Evolutionary conservation across 768 basidiomycete species (phyloP).

Genomic region (Podaxis sp.): DNA sequence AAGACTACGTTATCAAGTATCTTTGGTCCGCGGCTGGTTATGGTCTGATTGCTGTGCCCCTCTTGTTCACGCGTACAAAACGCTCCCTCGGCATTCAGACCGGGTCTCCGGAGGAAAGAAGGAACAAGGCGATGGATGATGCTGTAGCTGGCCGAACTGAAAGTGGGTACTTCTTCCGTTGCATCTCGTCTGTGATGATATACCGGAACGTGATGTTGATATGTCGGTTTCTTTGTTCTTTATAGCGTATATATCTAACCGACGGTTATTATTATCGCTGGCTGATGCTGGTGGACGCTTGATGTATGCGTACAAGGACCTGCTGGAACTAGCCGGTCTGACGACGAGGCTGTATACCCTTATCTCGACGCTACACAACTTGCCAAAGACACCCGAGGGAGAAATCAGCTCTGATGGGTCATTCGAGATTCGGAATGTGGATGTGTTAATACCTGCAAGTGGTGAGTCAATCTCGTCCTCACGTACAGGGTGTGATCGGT

Average conservation of each 20-base stretch:
- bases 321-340: slow-evolving; percentile 91
- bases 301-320: slow-evolving; percentile 96
- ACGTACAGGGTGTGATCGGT: background rate
- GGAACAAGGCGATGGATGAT: slow-evolving; percentile 22
- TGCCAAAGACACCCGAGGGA: slow-evolving; percentile 46
- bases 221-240: background rate
- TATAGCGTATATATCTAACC: slow-evolving; percentile 83
- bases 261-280: slow-evolving; percentile 86
- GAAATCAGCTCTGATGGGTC: slow-evolving; percentile 24
- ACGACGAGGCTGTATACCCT: slow-evolving; percentile 88
- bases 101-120: background rate
- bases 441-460: slow-evolving; percentile 59
- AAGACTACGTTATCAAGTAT: slow-evolving; percentile 97
- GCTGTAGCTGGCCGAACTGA: slow-evolving; percentile 45
- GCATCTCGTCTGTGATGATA: background rate
- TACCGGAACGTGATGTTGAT: background rate
- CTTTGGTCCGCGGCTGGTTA: slow-evolving; percentile 94
- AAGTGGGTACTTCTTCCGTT: slow-evolving; percentile 26
- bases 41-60: slow-evolving; percentile 84
- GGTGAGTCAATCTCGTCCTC: background rate
- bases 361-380: slow-evolving; percentile 77
- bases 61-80: slow-evolving; percentile 63
- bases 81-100: slow-evolving; percentile 29
- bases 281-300: slow-evolving; percentile 93
- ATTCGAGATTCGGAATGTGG: slow-evolving; percentile 64